Evolutionary conservation across 1,284 basidiomycete species (phyloP), one percentile per base, ranked within the genome.

Genomic region (Exobasidium rhododendri): DNA sequence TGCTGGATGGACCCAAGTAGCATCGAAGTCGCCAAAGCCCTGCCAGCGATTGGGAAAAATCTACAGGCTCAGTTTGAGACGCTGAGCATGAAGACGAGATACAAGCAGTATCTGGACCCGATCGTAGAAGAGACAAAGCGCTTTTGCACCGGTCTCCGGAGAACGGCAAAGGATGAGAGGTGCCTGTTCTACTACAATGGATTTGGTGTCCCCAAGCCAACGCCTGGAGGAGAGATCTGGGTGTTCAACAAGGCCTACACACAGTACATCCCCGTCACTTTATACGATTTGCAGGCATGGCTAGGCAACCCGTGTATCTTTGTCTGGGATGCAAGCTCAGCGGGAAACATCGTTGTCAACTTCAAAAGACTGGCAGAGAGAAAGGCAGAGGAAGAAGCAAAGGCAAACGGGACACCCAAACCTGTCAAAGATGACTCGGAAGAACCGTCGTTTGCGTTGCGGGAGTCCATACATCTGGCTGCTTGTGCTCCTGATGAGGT

Each of bases 151-250:
- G 87, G 86, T 35, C 82, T 96, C 56, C 87, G 94, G 59, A 90
- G 90, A 75, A 87, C 88, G 58, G 92, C 94, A 1, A 92, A 93
- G 78, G 91, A 94, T 57, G 96, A 98, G 77, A 88, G 96, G 1
- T 88, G 93, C 11, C 83, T 97, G 40, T 97, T 97, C 81, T 94
- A 98, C 82, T 98, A 98, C 83, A 98, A 98, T 74, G 96, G 94
- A 2, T 96, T 97, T 70, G 94, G 94, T 32, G 94, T 98, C 14
- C 94, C 96, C 1, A 94, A 93, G 75, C 96, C 94, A 2, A 98
- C 96, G 0, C 85, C 90, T 0, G 94, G 92, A 65, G 94, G 96
- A 26, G 96, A 98, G 81, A 86, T 98, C 59, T 98, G 94, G 94
- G 94, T 96, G 62, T 98, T 98, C 84, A 98, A 98, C 81, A 86